Percentiles rank a stretch among this genome's conserved stretches.
Evolutionary conservation across 78 protist species (phyloP).

Genomic region (Polysphondylium violaceum): DNA sequence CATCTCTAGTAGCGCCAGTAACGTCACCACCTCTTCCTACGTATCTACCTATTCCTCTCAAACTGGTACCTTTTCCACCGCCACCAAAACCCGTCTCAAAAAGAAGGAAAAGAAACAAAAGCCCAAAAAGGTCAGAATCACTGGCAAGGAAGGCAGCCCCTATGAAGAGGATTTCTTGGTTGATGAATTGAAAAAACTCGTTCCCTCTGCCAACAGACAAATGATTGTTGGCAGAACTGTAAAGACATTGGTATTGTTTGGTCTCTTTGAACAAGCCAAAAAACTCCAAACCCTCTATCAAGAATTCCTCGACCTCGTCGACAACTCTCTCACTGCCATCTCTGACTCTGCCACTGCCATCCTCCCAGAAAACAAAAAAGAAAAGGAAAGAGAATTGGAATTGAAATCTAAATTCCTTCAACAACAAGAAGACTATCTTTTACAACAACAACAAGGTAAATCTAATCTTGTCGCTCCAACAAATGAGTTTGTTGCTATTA

Average conservation of each 20-base stretch:
- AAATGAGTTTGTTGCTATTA: slow-evolving; percentile 6
- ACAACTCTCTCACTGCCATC: background rate
- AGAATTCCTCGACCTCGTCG: slow-evolving; percentile 26
- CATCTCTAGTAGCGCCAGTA: background rate
- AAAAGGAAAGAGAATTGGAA: slow-evolving; percentile 35
- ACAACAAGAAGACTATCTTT: slow-evolving; percentile 33
- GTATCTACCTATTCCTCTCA: slow-evolving; percentile 64
- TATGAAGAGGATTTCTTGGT: slow-evolving; percentile 81
- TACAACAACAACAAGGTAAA: slow-evolving; percentile 18
- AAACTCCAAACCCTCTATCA: slow-evolving; percentile 13
- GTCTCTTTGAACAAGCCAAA: slow-evolving; percentile 26
- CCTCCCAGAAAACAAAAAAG: slow-evolving; percentile 71
- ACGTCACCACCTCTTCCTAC: slow-evolving; percentile 44
- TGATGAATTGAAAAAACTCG: slow-evolving; percentile 67
- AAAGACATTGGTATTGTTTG: slow-evolving; percentile 36
- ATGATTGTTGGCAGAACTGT: slow-evolving; percentile 26
- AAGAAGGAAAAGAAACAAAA: slow-evolving; percentile 21
- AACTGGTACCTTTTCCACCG: slow-evolving; percentile 73
- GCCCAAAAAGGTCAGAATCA: slow-evolving; percentile 42
- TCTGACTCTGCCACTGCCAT: slow-evolving; percentile 66
- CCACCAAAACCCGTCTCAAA: slow-evolving; percentile 47
- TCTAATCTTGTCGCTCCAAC: background rate
- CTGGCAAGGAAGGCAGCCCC: slow-evolving; percentile 70
- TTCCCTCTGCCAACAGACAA: slow-evolving; percentile 50
- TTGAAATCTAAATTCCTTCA: slow-evolving; percentile 15